Base-by-base conservation (phyloP, 805 yeast genomes). In the Metschnikowia baotianmanensis region DNA sequence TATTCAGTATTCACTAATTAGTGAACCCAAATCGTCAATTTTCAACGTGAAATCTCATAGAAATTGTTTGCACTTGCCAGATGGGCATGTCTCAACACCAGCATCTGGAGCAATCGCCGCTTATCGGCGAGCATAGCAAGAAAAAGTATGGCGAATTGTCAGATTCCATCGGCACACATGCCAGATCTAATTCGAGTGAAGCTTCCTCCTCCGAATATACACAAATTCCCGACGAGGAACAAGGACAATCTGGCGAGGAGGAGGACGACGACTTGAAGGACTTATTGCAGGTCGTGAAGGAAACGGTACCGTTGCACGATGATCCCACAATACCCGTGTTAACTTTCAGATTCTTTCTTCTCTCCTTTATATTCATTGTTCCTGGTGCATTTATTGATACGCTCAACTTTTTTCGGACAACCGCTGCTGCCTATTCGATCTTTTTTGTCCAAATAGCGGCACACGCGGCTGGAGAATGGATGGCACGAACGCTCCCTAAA, bases 391-490 rank as follows among this genome's bases (percentile, higher is more conserved):
- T 68, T 38, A 60, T 67, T 8, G 69, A 61, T 30, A 68, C 72
- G 2, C 58, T 68, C 62, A 68, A 68, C 44, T 60, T 68, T n/a
- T 68, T 58, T 50, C 52, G 74, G 18, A 68, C 72, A 12, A 68
- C 72, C 1, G 62, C 72, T 5, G 79, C 79, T 2, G 73, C 77
- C 0, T 76, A 74, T 46, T 71, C 77, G 22, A 71, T 76, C 17
- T 64, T 75, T 39, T 73, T 75, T 51, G 80, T 75, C 3, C 80
- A 76, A 49, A 71, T 75, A 36, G 67, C 68, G 5, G 58, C 71
- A 3, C 74, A 75, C 47, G 74, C 75, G 55, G 55, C 65, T 2
- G 80, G 80, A 1, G 62, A 66, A 39, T 70, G 68, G 65, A 48
- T 76, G 34, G 76, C 80, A 0, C 49, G 40, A 17, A 55, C 51